A percentile compares a stretch with the other conserved stretches of the same genome.
Evolutionary conservation across 495 filamentous ascomycete genomes (phyloP).

Genomic region (Trichocladium uniseriatum): DNA sequence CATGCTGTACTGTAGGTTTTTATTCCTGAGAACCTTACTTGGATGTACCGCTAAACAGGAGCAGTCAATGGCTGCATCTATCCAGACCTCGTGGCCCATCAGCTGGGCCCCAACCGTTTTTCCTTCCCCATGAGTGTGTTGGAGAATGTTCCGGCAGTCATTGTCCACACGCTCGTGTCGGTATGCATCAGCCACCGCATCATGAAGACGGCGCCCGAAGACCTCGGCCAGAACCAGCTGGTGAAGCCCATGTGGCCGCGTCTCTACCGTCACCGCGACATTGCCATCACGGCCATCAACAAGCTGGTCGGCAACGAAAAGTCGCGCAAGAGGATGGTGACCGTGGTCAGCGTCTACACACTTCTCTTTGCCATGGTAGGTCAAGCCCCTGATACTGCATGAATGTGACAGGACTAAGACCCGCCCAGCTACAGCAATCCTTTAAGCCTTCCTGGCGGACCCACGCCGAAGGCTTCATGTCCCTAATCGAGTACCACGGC

Average conservation of each 20-base stretch:
- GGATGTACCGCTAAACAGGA: no score
- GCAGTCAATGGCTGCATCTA: constrained; percentile 16
- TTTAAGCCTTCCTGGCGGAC: constrained; percentile 24
- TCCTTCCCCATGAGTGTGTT: neutral
- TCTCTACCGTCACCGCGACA: constrained; percentile 17
- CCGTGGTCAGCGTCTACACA: constrained; percentile 16
- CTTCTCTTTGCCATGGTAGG: constrained; percentile 21
- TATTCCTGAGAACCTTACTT: neutral
- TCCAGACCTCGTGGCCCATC: constrained; percentile 4
- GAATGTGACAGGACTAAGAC: no score
- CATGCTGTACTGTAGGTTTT: constrained; percentile 13
- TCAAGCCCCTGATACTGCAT: no score
- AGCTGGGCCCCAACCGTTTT: constrained; percentile 6
- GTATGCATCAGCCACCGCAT: constrained; percentile 13
- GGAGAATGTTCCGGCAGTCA: neutral
- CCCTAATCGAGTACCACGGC: constrained; percentile 22
- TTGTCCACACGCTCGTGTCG: constrained; percentile 12
- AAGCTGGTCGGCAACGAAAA: constrained; percentile 13
- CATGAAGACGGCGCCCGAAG: neutral
- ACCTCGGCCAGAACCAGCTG: neutral
- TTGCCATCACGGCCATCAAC: constrained; percentile 17
- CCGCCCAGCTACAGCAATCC: constrained; percentile 24
- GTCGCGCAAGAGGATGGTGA: constrained; percentile 8
- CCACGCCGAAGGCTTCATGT: constrained; percentile 27
- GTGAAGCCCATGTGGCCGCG: constrained; percentile 6